Evolutionary conservation across 2,329 filamentous ascomycete species (phyloP).

Genomic region (Botrytis fragariae): DNA sequence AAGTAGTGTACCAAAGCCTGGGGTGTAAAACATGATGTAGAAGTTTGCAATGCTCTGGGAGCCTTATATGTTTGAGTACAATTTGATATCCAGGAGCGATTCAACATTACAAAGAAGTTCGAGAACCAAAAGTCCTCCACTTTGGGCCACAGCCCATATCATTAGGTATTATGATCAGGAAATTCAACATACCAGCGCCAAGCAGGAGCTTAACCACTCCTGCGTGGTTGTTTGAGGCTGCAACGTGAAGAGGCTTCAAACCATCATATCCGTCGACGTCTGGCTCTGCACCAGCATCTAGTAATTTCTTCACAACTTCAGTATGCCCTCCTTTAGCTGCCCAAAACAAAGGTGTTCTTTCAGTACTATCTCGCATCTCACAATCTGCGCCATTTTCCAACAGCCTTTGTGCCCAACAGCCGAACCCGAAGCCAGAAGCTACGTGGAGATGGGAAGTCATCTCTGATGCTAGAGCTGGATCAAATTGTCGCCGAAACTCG

Average conservation of each 20-base stretch:
- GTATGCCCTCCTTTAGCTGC: slow-evolving; percentile 24
- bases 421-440: slow-evolving; percentile 24
- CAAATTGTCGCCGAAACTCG: background rate
- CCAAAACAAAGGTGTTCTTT: slow-evolving; percentile 32
- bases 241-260: slow-evolving; percentile 40
- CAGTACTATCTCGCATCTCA: slow-evolving; percentile 21
- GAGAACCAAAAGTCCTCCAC: background rate
- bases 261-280: slow-evolving; percentile 34
- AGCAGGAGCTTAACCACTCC: slow-evolving; percentile 38
- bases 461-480: slow-evolving; percentile 14
- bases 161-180: background rate
- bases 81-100: background rate
- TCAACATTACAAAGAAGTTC: background rate
- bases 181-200: slow-evolving; percentile 34
- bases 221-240: slow-evolving; percentile 38
- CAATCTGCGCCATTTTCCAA: slow-evolving; percentile 13
- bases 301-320: slow-evolving; percentile 20
- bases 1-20: no score
- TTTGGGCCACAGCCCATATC: background rate
- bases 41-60: background rate
- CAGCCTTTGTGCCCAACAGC: slow-evolving; percentile 19
- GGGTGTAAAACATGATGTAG: no score
- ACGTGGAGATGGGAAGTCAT: slow-evolving; percentile 26
- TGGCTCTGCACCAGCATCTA: slow-evolving; percentile 28
- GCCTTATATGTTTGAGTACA: background rate